A percentile compares a stretch with the other conserved stretches of the same genome.
phyloP scores from a whole-genome alignment of 352 stramenopile species.

The Phytophthora ohioensis region DNA sequence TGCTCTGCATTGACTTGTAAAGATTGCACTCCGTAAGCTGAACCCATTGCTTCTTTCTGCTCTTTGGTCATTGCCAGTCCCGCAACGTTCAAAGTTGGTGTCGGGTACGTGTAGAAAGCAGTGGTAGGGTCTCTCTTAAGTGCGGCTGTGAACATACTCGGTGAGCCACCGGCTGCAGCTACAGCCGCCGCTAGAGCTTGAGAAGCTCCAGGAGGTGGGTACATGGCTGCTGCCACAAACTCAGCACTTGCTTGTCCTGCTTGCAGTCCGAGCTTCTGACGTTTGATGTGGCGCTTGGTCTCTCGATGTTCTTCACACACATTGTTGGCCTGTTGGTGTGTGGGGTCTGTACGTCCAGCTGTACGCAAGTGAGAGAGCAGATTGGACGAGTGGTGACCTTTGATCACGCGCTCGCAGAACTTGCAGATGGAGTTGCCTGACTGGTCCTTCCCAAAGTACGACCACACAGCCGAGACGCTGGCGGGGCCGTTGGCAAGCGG shows the following conservation, averaged over 20 bases:
- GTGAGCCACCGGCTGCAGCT: conserved; percentile 48
- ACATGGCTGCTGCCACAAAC: conserved; percentile 48
- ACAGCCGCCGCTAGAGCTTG: conserved; percentile 55
- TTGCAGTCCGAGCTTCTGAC: conserved; percentile 72
- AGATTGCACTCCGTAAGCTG: conserved; percentile 31
- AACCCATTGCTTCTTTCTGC: conserved; percentile 41
- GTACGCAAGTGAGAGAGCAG: conserved; percentile 83
- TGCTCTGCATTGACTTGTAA: conserved; percentile 64
- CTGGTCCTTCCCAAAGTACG: conserved; percentile 84
- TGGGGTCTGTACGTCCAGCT: conserved; percentile 68
- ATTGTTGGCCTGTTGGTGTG: conserved; percentile 77
- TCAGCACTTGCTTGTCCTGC: conserved; percentile 39
- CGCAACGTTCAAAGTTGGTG: conserved; percentile 4
- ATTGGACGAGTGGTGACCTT: conserved; percentile 88
- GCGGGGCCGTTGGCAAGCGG: conserved; percentile 41
- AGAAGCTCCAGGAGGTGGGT: conserved; percentile 44
- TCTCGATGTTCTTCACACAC: conserved; percentile 85
- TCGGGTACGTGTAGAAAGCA: conserved; percentile 32
- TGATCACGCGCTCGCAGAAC: conserved; percentile 87
- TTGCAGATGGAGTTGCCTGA: conserved; percentile 85
- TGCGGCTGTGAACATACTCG: conserved; percentile 33
- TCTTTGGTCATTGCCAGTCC: conserved; percentile 50
- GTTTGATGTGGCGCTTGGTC: conserved; percentile 81
- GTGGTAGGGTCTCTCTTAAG: conserved; percentile 38
- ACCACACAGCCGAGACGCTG: conserved; percentile 85